Evolutionary conservation across 2,329 filamentous ascomycete genomes (phyloP).

Genomic region (Chaetomiaceae sp.): DNA sequence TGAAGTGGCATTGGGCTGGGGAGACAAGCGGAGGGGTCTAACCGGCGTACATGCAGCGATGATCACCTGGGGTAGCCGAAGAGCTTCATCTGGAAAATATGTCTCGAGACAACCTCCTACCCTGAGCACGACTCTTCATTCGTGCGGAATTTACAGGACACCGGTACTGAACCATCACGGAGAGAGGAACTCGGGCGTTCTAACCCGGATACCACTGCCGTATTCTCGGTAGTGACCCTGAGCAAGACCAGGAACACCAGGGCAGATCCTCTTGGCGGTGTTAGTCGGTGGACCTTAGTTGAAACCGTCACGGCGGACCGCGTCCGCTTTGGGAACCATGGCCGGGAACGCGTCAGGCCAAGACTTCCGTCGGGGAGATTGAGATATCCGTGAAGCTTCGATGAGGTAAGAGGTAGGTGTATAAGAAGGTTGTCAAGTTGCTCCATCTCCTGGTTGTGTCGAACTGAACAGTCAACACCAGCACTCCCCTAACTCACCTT

Average conservation of each 20-base stretch:
- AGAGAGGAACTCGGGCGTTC: not conserved
- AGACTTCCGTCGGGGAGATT: not conserved
- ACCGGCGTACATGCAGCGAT: too few species aligned
- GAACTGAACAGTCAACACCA: not conserved
- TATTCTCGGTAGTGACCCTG: not conserved
- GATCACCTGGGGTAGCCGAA: too few species aligned
- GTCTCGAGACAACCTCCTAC: too few species aligned
- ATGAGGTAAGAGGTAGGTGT: not conserved
- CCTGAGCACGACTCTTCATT: too few species aligned
- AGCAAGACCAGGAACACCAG: not conserved
- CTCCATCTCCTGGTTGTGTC: too few species aligned
- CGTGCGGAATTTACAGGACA: too few species aligned
- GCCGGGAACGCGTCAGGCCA: not conserved
- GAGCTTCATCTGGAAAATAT: too few species aligned
- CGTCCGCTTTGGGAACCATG: not conserved
- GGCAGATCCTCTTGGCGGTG: not conserved
- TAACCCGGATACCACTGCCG: not conserved
- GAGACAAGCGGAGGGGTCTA: too few species aligned
- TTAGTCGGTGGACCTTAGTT: not conserved
- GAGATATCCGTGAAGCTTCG: not conserved
- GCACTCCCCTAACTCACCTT: not conserved
- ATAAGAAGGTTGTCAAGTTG: not conserved
- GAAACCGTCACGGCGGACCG: not conserved
- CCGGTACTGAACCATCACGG: not conserved
- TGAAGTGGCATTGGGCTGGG: too few species aligned